phyloP scores from a whole-genome alignment of 345 rosid genomes.

The Cardamine resedifolia region DNA sequence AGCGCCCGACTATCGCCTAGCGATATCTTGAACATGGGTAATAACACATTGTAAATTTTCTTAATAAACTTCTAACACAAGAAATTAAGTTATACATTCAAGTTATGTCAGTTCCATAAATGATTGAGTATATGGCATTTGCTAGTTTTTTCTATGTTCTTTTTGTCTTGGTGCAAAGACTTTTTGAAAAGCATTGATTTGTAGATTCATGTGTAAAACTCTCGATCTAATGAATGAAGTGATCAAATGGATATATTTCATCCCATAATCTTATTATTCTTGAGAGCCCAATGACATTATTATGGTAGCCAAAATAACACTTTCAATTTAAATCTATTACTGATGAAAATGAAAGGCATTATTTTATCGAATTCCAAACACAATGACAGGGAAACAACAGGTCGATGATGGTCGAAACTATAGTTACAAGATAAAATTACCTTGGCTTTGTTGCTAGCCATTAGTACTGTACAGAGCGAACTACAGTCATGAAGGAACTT shows the following conservation, averaged over 20 bases:
- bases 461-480: slow-evolving; percentile 49
- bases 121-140: too few relatives aligned
- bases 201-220: neutral
- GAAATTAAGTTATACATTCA: too few relatives aligned
- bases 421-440: neutral
- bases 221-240: neutral
- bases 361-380: slow-evolving; percentile 7
- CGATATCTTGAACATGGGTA: too few relatives aligned
- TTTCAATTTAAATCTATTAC: neutral
- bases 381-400: slow-evolving; percentile 7
- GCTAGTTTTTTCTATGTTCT: too few relatives aligned
- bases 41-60: too few relatives aligned
- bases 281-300: slow-evolving; percentile 1
- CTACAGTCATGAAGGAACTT: slow-evolving; percentile 59
- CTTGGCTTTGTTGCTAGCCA: slow-evolving; percentile 14
- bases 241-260: neutral
- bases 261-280: neutral
- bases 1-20: too few relatives aligned
- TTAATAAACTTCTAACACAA: too few relatives aligned
- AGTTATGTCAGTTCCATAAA: too few relatives aligned
- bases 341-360: neutral
- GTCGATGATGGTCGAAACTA: neutral
- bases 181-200: neutral
- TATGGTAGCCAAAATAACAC: neutral
- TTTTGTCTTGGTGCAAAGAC: too few relatives aligned